These are phyloP conservation scores for Penstemon newberryi DNA, from an alignment of 257 asterid genomes.

Conservation along the genomic window DNA sequence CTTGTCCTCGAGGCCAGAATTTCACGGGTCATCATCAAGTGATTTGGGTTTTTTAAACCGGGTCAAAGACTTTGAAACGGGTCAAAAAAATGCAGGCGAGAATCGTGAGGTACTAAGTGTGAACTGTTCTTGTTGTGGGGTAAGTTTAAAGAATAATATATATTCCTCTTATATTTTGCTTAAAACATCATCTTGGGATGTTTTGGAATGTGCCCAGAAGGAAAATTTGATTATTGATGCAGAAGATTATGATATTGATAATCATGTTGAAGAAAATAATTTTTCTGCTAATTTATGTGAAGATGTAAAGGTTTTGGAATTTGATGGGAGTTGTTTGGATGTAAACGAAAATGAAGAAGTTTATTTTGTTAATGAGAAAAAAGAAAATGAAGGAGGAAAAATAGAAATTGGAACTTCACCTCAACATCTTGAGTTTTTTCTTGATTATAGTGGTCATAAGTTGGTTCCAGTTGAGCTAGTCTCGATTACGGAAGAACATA, in stretches of 20 bases:
- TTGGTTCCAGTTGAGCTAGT: constrained; percentile 27
- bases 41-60: constrained; percentile 35
- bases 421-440: constrained; percentile 60
- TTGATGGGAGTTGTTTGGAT: constrained; percentile 24
- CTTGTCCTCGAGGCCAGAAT: constrained; percentile 54
- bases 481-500: constrained; percentile 22
- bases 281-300: constrained; percentile 29
- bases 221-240: constrained; percentile 34
- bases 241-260: constrained; percentile 22
- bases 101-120: constrained; percentile 46
- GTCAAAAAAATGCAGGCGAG: constrained; percentile 43
- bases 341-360: constrained; percentile 15
- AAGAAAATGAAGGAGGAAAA: constrained; percentile 17
- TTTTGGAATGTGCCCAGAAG: constrained; percentile 50
- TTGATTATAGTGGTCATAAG: constrained; percentile 46
- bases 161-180: constrained; percentile 53
- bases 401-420: constrained; percentile 30
- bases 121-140: constrained; percentile 84
- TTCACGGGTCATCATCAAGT: constrained; percentile 31
- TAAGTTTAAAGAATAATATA: constrained; percentile 31
- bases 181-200: constrained; percentile 71
- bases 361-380: constrained; percentile 26
- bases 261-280: constrained; percentile 16
- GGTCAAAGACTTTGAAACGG: constrained; percentile 41
- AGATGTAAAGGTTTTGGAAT: constrained; percentile 26